phyloP scores from a whole-genome alignment of 805 yeast genomes.

The Candida boleticola region DNA sequence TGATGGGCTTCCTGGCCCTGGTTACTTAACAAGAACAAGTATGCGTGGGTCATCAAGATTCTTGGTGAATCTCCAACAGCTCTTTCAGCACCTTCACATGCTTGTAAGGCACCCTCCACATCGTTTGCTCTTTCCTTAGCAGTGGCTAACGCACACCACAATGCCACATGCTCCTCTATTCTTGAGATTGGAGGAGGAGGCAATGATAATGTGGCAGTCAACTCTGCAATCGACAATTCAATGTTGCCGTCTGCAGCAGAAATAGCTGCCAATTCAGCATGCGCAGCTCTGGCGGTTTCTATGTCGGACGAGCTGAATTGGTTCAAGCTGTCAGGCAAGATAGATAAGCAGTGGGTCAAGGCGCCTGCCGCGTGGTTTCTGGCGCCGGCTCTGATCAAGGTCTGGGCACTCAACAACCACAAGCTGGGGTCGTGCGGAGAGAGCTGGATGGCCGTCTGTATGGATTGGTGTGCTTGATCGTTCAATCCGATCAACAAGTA shows the following conservation, averaged over 20 bases:
- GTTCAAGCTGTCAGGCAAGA: slow-evolving; percentile 33
- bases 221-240: slow-evolving; percentile 48
- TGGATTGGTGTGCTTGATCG: slow-evolving; percentile 52
- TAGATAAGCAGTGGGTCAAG: slow-evolving; percentile 42
- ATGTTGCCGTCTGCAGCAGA: slow-evolving; percentile 50
- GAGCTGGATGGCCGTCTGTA: slow-evolving; percentile 41
- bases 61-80: slow-evolving; percentile 45
- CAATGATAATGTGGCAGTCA: slow-evolving; percentile 48
- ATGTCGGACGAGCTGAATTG: slow-evolving; percentile 32
- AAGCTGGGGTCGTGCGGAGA: slow-evolving; percentile 42
- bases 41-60: slow-evolving; percentile 48
- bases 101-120: slow-evolving; percentile 45
- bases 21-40: slow-evolving; percentile 40
- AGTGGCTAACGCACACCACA: slow-evolving; percentile 54
- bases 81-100: slow-evolving; percentile 47
- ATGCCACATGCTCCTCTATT: slow-evolving; percentile 45
- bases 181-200: slow-evolving; percentile 48
- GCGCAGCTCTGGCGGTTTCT: slow-evolving; percentile 51
- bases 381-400: slow-evolving; percentile 43
- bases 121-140: slow-evolving; percentile 53
- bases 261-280: slow-evolving; percentile 56
- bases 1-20: slow-evolving; percentile 5
- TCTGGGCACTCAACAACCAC: slow-evolving; percentile 50
- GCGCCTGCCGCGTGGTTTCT: slow-evolving; percentile 46
- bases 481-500: slow-evolving; percentile 45